Conservation (phyloP, 345 rosid genomes). For the Eucalyptus marginata region DNA sequence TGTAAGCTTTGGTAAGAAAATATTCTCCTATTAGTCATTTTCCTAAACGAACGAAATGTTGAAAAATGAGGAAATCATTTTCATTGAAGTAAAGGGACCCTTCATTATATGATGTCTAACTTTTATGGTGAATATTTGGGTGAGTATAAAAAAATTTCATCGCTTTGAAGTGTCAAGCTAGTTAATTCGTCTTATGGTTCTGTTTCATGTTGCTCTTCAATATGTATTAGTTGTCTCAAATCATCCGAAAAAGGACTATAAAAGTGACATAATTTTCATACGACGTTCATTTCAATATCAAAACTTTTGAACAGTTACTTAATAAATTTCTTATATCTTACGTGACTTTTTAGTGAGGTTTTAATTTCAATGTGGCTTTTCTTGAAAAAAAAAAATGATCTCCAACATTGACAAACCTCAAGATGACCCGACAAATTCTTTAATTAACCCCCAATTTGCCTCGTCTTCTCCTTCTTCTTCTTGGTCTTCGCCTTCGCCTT, state of each 20-base stretch:
- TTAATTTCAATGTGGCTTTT: background rate
- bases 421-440: background rate
- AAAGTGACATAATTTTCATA: background rate
- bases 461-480: background rate
- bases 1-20: no score
- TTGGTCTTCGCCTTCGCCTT: background rate
- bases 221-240: background rate
- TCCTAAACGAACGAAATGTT: accelerated
- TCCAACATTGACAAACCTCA: background rate
- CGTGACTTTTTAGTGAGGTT: background rate
- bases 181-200: background rate
- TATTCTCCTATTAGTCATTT: no score
- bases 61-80: no score
- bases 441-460: background rate
- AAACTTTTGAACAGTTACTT: background rate
- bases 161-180: background rate
- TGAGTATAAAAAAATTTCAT: background rate
- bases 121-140: background rate
- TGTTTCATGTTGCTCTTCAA: background rate
- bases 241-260: background rate
- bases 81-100: no score
- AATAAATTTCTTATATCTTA: background rate
- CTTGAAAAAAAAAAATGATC: background rate
- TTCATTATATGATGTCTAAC: background rate
- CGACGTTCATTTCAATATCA: background rate